A percentile compares a stretch with the other conserved stretches of the same genome.
phyloP scores from a whole-genome alignment of 2,329 filamentous ascomycete species.

The Penicillium brevicompactum region DNA sequence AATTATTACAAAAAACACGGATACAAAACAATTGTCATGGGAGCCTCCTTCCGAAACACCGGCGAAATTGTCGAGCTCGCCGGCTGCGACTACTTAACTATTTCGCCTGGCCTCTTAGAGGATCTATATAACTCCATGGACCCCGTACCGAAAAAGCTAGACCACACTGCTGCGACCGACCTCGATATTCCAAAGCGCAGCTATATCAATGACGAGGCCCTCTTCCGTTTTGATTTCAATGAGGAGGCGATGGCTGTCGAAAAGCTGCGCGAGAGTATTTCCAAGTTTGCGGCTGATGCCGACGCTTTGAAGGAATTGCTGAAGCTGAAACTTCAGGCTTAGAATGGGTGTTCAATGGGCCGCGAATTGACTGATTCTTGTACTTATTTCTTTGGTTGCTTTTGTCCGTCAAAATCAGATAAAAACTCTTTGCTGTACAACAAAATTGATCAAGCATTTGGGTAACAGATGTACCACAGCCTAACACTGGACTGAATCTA shows the following conservation, averaged over 20 bases:
- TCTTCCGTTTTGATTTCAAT: slow-evolving; percentile 99
- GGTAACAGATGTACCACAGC: too few relatives aligned
- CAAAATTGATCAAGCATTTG: too few relatives aligned
- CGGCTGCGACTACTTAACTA: slow-evolving; percentile 98
- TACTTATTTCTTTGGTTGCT: too few relatives aligned
- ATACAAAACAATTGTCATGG: slow-evolving; percentile 99
- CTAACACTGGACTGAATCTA: too few relatives aligned
- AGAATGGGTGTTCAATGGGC: slow-evolving; percentile 15
- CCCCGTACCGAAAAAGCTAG: slow-evolving; percentile 88
- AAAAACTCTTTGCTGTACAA: too few relatives aligned
- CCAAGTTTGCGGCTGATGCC: slow-evolving; percentile 97
- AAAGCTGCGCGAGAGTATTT: slow-evolving; percentile 99
- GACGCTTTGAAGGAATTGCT: slow-evolving; percentile 91
- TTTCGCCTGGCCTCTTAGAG: slow-evolving; percentile 95
- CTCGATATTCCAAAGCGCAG: slow-evolving; percentile 83
- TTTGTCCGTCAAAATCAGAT: too few relatives aligned
- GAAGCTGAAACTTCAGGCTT: slow-evolving; percentile 74
- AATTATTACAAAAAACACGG: slow-evolving; percentile 99
- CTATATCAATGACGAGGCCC: slow-evolving; percentile 86
- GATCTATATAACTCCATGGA: slow-evolving; percentile 83
- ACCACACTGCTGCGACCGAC: slow-evolving; percentile 64
- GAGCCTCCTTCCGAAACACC: slow-evolving; percentile 92
- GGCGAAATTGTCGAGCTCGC: slow-evolving; percentile 98
- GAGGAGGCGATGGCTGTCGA: slow-evolving; percentile 99
- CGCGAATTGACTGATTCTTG: too few relatives aligned